A percentile compares a stretch with the other conserved stretches of the same genome.
phyloP scores from a whole-genome alignment of 257 asterid genomes.

The Nicotiana tomentosiformis region DNA sequence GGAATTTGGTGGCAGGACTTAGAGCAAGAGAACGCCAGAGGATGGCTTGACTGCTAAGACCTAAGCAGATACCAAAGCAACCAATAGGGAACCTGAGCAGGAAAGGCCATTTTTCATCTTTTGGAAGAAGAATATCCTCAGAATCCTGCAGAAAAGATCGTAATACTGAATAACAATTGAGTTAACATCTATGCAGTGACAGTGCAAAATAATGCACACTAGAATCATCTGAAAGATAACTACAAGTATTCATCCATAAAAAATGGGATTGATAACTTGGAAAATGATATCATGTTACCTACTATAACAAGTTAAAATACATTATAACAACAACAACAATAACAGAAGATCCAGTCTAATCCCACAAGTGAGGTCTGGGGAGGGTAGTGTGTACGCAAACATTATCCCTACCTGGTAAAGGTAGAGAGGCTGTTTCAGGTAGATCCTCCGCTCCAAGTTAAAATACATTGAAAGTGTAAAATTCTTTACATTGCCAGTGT shows the following conservation, averaged over 20 bases:
- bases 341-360: no score
- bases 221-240: neutral
- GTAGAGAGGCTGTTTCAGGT: no score
- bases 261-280: neutral
- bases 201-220: neutral
- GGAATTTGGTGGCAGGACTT: slow-evolving; percentile 65
- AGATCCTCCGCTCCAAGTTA: no score
- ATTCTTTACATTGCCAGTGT: neutral
- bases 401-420: no score
- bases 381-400: no score
- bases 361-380: no score
- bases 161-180: neutral
- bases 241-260: neutral
- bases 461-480: no score
- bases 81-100: slow-evolving; percentile 94
- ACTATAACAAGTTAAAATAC: neutral
- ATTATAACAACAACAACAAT: no score
- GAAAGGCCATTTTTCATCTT: slow-evolving; percentile 84
- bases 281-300: neutral
- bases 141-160: slow-evolving; percentile 44
- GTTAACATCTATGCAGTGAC: neutral
- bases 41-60: slow-evolving; percentile 90
- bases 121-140: slow-evolving; percentile 84
- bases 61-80: slow-evolving; percentile 84
- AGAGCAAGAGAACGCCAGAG: slow-evolving; percentile 65